These are phyloP conservation scores for Bacterosira constricta DNA, from an alignment of 108 stramenopile genomes.

Conservation along the genomic window DNA sequence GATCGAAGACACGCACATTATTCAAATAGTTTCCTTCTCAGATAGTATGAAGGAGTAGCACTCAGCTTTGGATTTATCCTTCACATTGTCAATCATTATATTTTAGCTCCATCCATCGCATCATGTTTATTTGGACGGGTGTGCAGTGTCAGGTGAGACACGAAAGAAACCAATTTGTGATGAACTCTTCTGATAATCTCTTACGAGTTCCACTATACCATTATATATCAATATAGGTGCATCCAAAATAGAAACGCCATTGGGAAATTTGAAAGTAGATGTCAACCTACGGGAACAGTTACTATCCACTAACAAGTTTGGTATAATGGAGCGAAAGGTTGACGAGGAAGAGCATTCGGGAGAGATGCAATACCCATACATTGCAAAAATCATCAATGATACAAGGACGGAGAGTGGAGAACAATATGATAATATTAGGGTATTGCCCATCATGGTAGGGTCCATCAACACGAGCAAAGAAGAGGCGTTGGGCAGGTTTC, in stretches of 20 bases:
- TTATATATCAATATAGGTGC: constrained; percentile 23
- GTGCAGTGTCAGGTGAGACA: constrained; percentile 70
- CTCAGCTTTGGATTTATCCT: no score
- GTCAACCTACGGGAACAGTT: constrained; percentile 63
- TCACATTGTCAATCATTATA: not conserved
- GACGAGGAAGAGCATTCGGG: constrained; percentile 87
- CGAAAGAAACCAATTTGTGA: not conserved
- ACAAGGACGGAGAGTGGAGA: constrained; percentile 21
- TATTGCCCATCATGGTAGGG: constrained; percentile 87
- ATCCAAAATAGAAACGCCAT: constrained; percentile 63
- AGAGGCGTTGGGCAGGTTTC: constrained; percentile 55
- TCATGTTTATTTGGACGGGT: constrained; percentile 82
- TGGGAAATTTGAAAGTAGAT: constrained; percentile 73
- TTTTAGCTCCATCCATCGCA: constrained; percentile 82
- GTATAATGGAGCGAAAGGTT: constrained; percentile 56
- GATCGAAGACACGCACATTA: no score
- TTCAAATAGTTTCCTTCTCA: not conserved
- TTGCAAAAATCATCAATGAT: constrained; percentile 60
- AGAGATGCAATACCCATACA: constrained; percentile 90
- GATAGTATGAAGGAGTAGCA: not conserved
- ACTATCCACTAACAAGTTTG: constrained; percentile 49
- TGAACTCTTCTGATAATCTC: not conserved
- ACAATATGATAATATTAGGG: constrained; percentile 33
- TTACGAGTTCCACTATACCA: not conserved
- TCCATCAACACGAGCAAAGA: constrained; percentile 52